Evolutionary conservation across 345 rosid species (phyloP), one percentile per base, ranked within the genome.

Genomic region (Cochlearia excelsa): DNA sequence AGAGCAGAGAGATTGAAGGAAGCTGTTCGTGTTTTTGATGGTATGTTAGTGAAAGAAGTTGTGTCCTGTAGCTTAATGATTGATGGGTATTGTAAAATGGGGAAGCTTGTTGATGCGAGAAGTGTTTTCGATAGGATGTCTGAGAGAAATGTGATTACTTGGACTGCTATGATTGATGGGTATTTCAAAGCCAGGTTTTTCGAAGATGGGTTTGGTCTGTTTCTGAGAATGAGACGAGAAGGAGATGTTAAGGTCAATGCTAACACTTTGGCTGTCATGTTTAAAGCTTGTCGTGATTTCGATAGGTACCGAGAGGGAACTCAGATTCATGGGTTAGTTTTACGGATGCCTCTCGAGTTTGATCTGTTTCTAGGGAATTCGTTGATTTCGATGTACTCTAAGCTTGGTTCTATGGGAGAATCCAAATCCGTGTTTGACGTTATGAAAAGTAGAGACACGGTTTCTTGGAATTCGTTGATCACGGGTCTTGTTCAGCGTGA

Each of bases 101-200:
- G 87, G 46, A 74, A 65, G 41, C 30, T 86, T 52, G 41, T 40
- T 47, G 80, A 80, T 44, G 96, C 91, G 50, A 78, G 80, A 63
- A 63, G 59, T 10, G 11, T 85, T 30, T 84, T 88, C 59, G 80
- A 82, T 57, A 10, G 26, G 44, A 86, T 84, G 85, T 56, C 62
- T 2, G 81, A 78, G 75, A 85, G 58, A 65, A 88, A 86, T 78
- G 90, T 86, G 55, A 79, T 88, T 63, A 70, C 90, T 69, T 88
- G 94, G 95, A 84, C 88, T 6, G 66, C 90, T 27, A 80, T 87
- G 86, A 79, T 87, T 48, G 75, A 82, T 76, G 97, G 95, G 23
- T 86, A 82, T 66, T 67, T 89, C 70, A 82, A 82, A 60, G 77
- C 58, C 10, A 89, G 83, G 3, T 71, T 40, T 74, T 80, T 86